A percentile compares a stretch with the other conserved stretches of the same genome.
These are phyloP conservation scores for Ustilago xerochloae DNA, from an alignment of 1,284 basidiomycete species.

Conservation along the genomic window DNA sequence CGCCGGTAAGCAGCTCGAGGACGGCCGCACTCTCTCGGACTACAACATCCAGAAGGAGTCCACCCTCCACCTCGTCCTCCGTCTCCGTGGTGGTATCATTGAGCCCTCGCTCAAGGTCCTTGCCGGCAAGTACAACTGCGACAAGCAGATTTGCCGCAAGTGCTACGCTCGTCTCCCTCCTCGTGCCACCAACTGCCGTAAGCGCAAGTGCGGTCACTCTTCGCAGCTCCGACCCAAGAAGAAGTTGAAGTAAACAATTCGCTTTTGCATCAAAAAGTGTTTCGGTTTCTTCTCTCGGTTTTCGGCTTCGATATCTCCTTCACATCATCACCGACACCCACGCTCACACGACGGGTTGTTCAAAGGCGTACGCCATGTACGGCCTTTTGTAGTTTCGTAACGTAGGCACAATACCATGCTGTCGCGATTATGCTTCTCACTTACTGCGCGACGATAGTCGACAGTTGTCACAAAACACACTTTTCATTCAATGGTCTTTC, in stretches of 20 bases:
- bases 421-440: neutral
- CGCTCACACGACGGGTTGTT: neutral
- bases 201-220: constrained; percentile 70
- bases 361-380: neutral
- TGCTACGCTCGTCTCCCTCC: constrained; percentile 99
- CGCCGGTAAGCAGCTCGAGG: constrained; percentile 91
- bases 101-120: constrained; percentile 74
- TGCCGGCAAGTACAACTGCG: constrained; percentile 80
- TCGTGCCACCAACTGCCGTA: constrained; percentile 98
- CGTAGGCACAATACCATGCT: neutral
- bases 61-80: constrained; percentile 65
- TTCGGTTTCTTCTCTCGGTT: neutral
- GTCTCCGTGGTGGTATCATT: constrained; percentile 67
- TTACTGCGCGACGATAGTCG: neutral
- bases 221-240: constrained; percentile 77
- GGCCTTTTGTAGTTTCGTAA: constrained; percentile 8
- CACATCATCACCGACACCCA: neutral
- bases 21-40: constrained; percentile 70
- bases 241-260: constrained; percentile 87
- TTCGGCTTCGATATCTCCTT: constrained; percentile 8
- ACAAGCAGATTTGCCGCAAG: constrained; percentile 88
- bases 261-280: constrained; percentile 10
- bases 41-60: constrained; percentile 83
- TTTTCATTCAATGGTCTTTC: neutral
- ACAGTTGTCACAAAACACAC: constrained; percentile 2